Conservation (phyloP, 2,329 filamentous ascomycete species). For the Phaeosphaeria sp. region DNA sequence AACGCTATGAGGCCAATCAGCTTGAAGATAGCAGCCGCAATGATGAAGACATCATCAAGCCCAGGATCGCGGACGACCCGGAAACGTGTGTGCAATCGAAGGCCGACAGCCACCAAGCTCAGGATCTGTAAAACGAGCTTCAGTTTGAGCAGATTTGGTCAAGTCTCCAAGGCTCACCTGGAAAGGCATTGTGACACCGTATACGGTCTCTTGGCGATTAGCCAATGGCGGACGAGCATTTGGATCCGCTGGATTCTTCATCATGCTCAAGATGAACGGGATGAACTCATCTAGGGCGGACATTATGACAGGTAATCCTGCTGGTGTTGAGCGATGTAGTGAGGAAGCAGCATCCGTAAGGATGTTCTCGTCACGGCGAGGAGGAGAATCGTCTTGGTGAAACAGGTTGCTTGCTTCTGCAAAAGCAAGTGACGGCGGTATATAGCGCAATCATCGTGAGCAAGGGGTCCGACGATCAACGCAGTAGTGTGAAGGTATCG, state of each 20-base stretch:
- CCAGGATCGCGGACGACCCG: slow-evolving; percentile 35
- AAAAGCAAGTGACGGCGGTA: background rate
- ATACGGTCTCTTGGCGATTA: slow-evolving; percentile 30
- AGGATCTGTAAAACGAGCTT: slow-evolving; percentile 20
- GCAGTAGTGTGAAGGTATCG: background rate
- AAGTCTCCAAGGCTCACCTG: slow-evolving; percentile 16
- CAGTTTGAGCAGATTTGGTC: background rate
- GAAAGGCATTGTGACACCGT: slow-evolving; percentile 35
- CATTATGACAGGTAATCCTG: background rate
- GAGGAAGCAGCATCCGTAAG: background rate
- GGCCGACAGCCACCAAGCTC: slow-evolving; percentile 30
- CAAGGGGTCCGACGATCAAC: background rate
- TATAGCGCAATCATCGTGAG: background rate
- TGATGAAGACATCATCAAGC: slow-evolving; percentile 45
- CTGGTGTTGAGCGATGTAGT: background rate
- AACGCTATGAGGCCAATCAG: slow-evolving; percentile 26
- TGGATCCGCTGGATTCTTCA: slow-evolving; percentile 29
- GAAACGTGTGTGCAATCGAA: slow-evolving; percentile 37
- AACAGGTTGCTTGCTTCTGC: background rate
- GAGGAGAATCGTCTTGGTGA: background rate
- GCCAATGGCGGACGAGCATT: slow-evolving; percentile 27
- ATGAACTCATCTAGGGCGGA: slow-evolving; percentile 15
- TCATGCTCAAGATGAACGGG: slow-evolving; percentile 21
- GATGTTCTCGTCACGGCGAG: background rate
- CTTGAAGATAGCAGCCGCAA: slow-evolving; percentile 33